These are phyloP conservation scores for Blepharisma japonicum DNA, from an alignment of 73 alveolate genomes.

Conservation along the genomic window DNA sequence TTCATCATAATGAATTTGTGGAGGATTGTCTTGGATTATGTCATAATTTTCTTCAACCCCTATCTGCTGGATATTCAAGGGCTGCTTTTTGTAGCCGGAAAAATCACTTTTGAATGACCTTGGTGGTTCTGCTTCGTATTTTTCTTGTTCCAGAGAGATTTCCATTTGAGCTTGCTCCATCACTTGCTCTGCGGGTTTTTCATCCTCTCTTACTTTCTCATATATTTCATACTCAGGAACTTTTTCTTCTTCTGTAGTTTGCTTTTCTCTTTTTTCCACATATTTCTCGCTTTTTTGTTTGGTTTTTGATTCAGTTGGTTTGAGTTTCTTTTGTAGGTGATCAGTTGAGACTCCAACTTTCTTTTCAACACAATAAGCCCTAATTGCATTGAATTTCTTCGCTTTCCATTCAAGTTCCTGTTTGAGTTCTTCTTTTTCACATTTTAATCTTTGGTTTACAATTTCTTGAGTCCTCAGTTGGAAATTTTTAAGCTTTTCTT, in stretches of 20 bases:
- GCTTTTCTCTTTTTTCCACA: not conserved
- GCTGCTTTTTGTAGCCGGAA: too few species aligned
- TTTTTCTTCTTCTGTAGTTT: conserved; percentile 3
- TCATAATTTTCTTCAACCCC: too few species aligned
- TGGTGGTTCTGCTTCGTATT: not conserved
- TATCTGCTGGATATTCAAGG: too few species aligned
- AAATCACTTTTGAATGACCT: too few species aligned
- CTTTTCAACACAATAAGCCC: not conserved
- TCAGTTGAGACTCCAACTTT: not conserved
- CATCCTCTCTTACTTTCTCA: not conserved
- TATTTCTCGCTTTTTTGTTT: not conserved
- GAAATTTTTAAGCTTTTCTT: not conserved
- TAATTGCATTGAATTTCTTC: not conserved
- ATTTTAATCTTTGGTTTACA: not conserved
- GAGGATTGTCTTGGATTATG: too few species aligned
- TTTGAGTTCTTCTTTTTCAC: not conserved
- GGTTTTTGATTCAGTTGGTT: not conserved
- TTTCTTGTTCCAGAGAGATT: not conserved
- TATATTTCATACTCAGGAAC: not conserved
- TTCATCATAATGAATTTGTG: too few species aligned
- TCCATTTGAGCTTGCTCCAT: not conserved
- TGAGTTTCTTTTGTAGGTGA: not conserved
- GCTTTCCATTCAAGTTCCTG: not conserved
- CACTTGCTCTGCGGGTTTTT: not conserved
- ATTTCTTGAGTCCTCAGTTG: conserved; percentile 12